Evolutionary conservation across 2,329 filamentous ascomycete species (phyloP).

Genomic region (Macroventuria anomochaeta): DNA sequence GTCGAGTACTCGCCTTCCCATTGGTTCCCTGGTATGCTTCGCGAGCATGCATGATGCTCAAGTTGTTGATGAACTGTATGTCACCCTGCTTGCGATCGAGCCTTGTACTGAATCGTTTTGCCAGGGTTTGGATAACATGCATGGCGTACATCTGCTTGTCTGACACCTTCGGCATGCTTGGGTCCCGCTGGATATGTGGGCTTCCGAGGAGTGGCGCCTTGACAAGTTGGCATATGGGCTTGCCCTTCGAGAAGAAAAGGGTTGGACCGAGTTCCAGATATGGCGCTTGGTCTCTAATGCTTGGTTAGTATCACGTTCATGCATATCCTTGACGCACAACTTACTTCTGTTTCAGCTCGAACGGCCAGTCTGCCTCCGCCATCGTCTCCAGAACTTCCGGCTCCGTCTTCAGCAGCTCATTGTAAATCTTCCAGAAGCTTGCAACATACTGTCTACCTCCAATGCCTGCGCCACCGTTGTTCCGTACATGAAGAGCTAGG

Average conservation of each 20-base stretch:
- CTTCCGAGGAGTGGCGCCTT: constrained; percentile 48
- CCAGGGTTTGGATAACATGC: constrained; percentile 37
- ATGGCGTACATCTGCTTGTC: constrained; percentile 40
- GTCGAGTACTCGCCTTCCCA: constrained; percentile 37
- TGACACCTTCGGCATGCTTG: constrained; percentile 40
- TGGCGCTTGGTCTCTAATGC: constrained; percentile 32
- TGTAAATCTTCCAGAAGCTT: constrained; percentile 47
- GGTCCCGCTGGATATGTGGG: constrained; percentile 38
- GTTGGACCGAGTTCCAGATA: constrained; percentile 45
- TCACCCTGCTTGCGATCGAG: constrained; percentile 46
- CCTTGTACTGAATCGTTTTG: constrained; percentile 36
- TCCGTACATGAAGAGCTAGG: constrained; percentile 43
- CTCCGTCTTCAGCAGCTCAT: constrained; percentile 41
- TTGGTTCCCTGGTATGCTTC: constrained; percentile 39
- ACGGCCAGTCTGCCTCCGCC: constrained; percentile 45
- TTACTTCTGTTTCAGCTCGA: constrained; percentile 49
- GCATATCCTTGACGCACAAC: constrained; percentile 6
- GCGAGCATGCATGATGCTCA: constrained; percentile 48
- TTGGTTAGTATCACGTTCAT: constrained; percentile 1
- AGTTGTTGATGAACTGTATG: constrained; percentile 48
- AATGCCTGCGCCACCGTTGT: constrained; percentile 38
- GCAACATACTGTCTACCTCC: constrained; percentile 45
- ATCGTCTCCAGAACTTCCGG: constrained; percentile 46
- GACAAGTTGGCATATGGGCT: constrained; percentile 47
- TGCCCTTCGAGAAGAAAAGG: constrained; percentile 45